A percentile compares a stretch with the other conserved stretches of the same genome.
These are phyloP conservation scores for Globisporangium viniferum DNA, from an alignment of 352 stramenopile genomes.

Conservation along the genomic window DNA sequence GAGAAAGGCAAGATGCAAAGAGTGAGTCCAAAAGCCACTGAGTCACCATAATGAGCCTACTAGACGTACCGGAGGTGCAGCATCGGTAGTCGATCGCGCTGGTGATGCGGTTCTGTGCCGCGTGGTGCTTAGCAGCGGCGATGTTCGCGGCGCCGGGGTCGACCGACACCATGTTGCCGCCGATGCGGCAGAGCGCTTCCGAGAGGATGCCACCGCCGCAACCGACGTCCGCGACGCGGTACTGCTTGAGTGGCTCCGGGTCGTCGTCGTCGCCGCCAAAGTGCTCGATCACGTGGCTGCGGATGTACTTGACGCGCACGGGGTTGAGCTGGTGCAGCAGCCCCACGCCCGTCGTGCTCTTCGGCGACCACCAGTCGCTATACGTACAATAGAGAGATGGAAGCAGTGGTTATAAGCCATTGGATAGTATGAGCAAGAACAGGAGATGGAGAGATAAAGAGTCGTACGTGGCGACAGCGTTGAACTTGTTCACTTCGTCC, in stretches of 20 bases:
- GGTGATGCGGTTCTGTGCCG: conserved; percentile 44
- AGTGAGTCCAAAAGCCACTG: too few relatives aligned
- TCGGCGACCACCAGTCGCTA: conserved; percentile 82
- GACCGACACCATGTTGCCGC: conserved; percentile 65
- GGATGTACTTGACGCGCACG: conserved; percentile 84
- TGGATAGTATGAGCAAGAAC: not conserved
- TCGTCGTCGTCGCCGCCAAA: conserved; percentile 51
- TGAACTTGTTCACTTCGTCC: conserved; percentile 84
- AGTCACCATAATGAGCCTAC: not conserved
- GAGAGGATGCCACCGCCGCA: conserved; percentile 85
- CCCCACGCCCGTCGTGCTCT: conserved; percentile 70
- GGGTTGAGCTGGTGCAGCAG: conserved; percentile 81
- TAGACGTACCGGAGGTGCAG: conserved; percentile 59
- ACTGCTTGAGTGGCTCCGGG: conserved; percentile 42
- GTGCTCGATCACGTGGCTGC: conserved; percentile 60
- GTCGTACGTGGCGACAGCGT: conserved; percentile 62
- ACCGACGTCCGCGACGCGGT: conserved; percentile 72
- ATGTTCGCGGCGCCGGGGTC: conserved; percentile 77
- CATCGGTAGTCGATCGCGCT: conserved; percentile 76
- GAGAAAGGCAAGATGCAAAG: not conserved
- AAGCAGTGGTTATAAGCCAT: not conserved
- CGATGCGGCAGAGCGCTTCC: conserved; percentile 74
- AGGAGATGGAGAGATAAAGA: not conserved
- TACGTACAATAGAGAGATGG: not conserved
- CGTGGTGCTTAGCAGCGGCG: conserved; percentile 62